Evolutionary conservation across 2,329 filamentous ascomycete genomes (phyloP).

Genomic region (Ceratocystis papillata): DNA sequence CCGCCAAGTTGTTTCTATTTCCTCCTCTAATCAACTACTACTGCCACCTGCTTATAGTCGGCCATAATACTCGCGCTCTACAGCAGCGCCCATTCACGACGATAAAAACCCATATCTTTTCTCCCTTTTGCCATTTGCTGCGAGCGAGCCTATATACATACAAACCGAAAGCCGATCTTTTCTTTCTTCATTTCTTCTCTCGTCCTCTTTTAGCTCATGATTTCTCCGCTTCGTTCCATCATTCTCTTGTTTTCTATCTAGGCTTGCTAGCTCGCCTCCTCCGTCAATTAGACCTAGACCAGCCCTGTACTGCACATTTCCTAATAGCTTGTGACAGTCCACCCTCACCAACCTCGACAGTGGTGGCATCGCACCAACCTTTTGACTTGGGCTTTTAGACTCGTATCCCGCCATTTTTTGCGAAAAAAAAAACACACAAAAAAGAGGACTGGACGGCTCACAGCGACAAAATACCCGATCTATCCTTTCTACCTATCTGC

Average conservation of each 20-base stretch:
- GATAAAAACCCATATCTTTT: not conserved
- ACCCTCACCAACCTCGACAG: not conserved
- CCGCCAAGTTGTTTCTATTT: not conserved
- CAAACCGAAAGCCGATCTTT: not conserved
- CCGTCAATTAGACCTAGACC: not conserved
- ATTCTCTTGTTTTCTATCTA: not conserved
- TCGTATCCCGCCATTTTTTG: not conserved
- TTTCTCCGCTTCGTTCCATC: not conserved
- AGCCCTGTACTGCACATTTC: not conserved
- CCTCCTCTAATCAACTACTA: not conserved
- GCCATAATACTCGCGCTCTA: not conserved
- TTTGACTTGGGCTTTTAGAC: not conserved
- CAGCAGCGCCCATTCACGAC: not conserved
- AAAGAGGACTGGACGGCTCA: no score
- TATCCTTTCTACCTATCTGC: not conserved
- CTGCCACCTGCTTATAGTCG: not conserved
- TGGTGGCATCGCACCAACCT: not conserved
- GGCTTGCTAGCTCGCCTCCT: not conserved
- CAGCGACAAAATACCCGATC: no score
- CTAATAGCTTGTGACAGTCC: slow-evolving; percentile 2
- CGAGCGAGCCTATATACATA: slow-evolving; percentile 6
- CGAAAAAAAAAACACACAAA: not conserved
- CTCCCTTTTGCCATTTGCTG: not conserved
- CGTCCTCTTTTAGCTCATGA: not conserved
- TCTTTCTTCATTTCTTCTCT: not conserved